Evolutionary conservation across 148 eudicot species (phyloP).

Genomic region (Rhododendron mucronatum): DNA sequence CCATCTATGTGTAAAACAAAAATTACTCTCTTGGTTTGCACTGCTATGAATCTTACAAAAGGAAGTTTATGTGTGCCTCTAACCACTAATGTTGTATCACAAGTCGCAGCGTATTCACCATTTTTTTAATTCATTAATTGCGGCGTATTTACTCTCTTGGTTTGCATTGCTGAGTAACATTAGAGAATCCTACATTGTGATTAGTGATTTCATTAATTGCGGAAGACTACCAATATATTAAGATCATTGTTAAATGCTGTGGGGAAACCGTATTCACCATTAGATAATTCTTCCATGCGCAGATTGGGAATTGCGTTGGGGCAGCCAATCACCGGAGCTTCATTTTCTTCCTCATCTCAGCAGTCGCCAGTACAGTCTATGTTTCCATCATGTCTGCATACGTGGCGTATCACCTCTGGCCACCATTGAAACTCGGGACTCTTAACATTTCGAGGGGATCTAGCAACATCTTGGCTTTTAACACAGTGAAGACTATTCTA

Average conservation of each 20-base stretch:
- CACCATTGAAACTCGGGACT: slow-evolving; percentile 34
- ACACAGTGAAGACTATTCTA: slow-evolving; percentile 30
- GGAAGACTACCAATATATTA: neutral
- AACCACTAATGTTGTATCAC: neutral
- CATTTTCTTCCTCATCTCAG: slow-evolving; percentile 64
- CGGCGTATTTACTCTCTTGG: too few species aligned
- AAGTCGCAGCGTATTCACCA: neutral
- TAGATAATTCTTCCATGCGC: slow-evolving; percentile 19
- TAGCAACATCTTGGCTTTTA: slow-evolving; percentile 19
- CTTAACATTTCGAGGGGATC: slow-evolving; percentile 16
- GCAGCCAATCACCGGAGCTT: slow-evolving; percentile 75
- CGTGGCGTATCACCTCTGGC: slow-evolving; percentile 43
- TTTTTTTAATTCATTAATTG: too few species aligned
- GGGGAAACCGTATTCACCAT: neutral
- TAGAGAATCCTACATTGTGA: neutral
- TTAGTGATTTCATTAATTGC: neutral
- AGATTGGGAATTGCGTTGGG: slow-evolving; percentile 98
- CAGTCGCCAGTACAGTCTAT: slow-evolving; percentile 64
- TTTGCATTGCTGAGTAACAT: neutral
- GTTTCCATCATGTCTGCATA: slow-evolving; percentile 54
- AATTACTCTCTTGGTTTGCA: neutral
- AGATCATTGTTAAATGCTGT: neutral
- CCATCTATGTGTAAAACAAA: neutral
- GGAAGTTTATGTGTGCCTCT: neutral
- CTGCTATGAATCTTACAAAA: neutral